phyloP scores from a whole-genome alignment of 345 rosid genomes.

The Arabis alpina region DNA sequence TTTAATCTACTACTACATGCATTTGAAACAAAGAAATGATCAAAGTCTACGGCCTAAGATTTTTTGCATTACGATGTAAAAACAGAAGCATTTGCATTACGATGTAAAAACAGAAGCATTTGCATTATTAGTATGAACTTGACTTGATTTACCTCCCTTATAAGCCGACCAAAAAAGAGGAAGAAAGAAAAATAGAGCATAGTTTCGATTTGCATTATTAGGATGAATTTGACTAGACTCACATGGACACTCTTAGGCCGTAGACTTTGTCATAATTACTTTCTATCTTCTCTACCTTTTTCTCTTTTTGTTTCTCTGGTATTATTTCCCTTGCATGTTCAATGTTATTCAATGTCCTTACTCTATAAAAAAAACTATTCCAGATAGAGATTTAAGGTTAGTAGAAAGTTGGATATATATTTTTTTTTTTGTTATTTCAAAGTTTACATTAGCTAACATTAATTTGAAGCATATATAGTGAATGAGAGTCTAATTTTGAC shows the following conservation, averaged over 20 bases:
- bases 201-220: constrained; percentile 26
- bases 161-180: constrained; percentile 12
- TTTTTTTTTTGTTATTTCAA: not conserved
- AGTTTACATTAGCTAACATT: not conserved
- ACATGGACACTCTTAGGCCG: constrained; percentile 33
- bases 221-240: constrained; percentile 34
- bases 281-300: constrained; percentile 3
- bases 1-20: not conserved
- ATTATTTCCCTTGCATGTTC: not conserved
- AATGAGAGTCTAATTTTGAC: constrained; percentile 9
- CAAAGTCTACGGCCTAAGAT: no score
- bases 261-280: constrained; percentile 34
- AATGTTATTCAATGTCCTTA: not conserved
- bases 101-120: not conserved
- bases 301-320: not conserved
- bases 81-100: not conserved
- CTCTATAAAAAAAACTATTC: not conserved
- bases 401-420: not conserved
- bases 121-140: no score
- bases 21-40: not conserved
- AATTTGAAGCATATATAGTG: not conserved
- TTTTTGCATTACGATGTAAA: no score
- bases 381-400: no score
- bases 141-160: not conserved
- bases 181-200: constrained; percentile 8